Evolutionary conservation across 352 stramenopile species (phyloP).

Genomic region (Phytophthora hybrid): DNA sequence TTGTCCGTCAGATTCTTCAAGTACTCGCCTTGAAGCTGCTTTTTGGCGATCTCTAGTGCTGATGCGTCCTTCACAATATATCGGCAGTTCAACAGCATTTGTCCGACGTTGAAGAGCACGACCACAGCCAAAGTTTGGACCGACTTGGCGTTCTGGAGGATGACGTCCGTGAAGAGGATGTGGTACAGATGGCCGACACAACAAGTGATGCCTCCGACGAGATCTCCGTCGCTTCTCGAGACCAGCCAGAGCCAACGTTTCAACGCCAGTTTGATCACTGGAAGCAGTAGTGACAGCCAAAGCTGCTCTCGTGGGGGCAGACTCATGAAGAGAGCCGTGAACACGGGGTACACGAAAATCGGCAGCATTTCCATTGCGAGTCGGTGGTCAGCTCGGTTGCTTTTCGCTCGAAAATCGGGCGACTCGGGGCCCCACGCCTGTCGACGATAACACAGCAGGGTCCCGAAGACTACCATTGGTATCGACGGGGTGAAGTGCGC

Average conservation of each 20-base stretch:
- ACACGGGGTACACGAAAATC: conserved; percentile 37
- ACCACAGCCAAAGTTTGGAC: conserved; percentile 28
- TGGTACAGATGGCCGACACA: conserved; percentile 44
- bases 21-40: neutral
- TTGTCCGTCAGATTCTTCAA: neutral
- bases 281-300: conserved; percentile 36
- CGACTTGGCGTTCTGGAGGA: conserved; percentile 45
- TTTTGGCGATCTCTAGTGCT: neutral
- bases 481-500: conserved; percentile 17
- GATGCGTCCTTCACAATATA: conserved; percentile 5
- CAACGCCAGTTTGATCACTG: conserved; percentile 32
- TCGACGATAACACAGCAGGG: conserved; percentile 5
- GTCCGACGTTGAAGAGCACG: conserved; percentile 18
- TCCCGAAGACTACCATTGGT: conserved; percentile 5
- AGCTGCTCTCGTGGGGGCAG: conserved; percentile 26
- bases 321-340: conserved; percentile 35
- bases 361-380: conserved; percentile 17
- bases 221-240: conserved; percentile 24
- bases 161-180: conserved; percentile 39
- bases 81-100: conserved; percentile 18
- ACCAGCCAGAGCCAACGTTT: conserved; percentile 26
- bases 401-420: neutral
- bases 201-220: conserved; percentile 22
- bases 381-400: conserved; percentile 2
- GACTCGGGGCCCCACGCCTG: neutral